Evolutionary conservation across 73 alveolate species (phyloP).

Genomic region (Uronychia binucleata): DNA sequence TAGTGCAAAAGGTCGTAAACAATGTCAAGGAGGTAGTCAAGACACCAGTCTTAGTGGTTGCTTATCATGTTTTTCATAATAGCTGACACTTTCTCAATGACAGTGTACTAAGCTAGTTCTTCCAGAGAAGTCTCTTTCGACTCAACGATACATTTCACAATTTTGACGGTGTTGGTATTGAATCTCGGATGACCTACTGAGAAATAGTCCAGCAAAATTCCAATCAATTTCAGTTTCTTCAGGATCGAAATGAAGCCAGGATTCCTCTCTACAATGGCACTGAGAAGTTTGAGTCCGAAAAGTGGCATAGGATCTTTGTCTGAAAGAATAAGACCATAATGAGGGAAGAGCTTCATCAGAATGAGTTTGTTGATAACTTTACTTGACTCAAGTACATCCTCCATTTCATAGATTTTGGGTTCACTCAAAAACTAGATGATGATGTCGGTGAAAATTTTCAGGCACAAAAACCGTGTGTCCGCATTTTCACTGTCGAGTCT

Average conservation of each 20-base stretch:
- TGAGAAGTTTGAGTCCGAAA: constrained; percentile 55
- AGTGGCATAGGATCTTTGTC: constrained; percentile 67
- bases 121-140: constrained; percentile 40
- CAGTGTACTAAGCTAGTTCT: constrained; percentile 27
- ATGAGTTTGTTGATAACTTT: constrained; percentile 71
- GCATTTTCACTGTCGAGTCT: constrained; percentile 46
- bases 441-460: constrained; percentile 75
- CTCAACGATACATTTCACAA: constrained; percentile 46
- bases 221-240: constrained; percentile 48
- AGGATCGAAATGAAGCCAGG: constrained; percentile 52
- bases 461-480: constrained; percentile 58
- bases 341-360: constrained; percentile 63
- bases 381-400: constrained; percentile 60
- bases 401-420: constrained; percentile 74
- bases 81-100: constrained; percentile 44
- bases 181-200: constrained; percentile 57
- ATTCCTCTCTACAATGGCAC: constrained; percentile 62
- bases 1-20: constrained; percentile 61
- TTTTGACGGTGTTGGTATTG: constrained; percentile 58
- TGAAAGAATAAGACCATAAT: constrained; percentile 51
- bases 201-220: constrained; percentile 57
- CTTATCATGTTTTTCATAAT: constrained; percentile 42
- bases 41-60: constrained; percentile 55
- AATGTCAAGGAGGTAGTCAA: constrained; percentile 59
- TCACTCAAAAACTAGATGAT: constrained; percentile 68